phyloP scores from a whole-genome alignment of 345 rosid genomes.

The Acer campestre region DNA sequence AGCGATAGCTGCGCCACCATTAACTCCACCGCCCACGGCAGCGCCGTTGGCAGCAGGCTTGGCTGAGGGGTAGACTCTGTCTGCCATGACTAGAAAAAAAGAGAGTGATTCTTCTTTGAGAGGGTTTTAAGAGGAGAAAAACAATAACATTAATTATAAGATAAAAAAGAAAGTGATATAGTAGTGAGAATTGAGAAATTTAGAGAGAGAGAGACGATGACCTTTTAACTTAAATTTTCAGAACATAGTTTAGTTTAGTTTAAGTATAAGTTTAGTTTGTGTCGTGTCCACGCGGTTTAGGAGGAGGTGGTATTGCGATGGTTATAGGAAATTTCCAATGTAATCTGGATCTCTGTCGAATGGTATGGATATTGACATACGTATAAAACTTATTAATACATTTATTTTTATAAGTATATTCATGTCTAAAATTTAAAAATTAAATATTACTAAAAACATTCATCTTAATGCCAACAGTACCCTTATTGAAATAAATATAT shows the following conservation, averaged over 20 bases:
- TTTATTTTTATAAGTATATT: too few relatives aligned
- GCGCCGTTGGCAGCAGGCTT: slow-evolving; percentile 47
- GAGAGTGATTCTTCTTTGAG: not conserved
- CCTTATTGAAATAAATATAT: too few relatives aligned
- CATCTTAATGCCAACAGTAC: too few relatives aligned
- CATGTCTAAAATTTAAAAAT: too few relatives aligned
- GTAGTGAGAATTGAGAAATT: not conserved
- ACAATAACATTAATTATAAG: not conserved
- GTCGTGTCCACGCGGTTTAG: not conserved
- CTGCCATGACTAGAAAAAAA: slow-evolving; percentile 45
- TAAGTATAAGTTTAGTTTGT: not conserved
- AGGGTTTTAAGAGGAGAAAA: not conserved
- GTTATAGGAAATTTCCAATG: too few relatives aligned
- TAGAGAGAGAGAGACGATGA: slow-evolving; percentile 19
- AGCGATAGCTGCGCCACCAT: not conserved
- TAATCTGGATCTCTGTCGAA: too few relatives aligned
- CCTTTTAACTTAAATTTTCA: not conserved
- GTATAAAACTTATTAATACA: too few relatives aligned
- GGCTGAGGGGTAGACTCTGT: slow-evolving; percentile 62
- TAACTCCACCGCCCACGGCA: slow-evolving; percentile 13
- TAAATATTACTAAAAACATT: too few relatives aligned
- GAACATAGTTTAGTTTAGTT: too few relatives aligned
- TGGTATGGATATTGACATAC: too few relatives aligned
- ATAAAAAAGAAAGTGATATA: not conserved
- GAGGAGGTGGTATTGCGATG: not conserved